Evolutionary conservation across 768 basidiomycete genomes (phyloP), one percentile per base, ranked within the genome.

Genomic region (Thelephora aurantiotincta): DNA sequence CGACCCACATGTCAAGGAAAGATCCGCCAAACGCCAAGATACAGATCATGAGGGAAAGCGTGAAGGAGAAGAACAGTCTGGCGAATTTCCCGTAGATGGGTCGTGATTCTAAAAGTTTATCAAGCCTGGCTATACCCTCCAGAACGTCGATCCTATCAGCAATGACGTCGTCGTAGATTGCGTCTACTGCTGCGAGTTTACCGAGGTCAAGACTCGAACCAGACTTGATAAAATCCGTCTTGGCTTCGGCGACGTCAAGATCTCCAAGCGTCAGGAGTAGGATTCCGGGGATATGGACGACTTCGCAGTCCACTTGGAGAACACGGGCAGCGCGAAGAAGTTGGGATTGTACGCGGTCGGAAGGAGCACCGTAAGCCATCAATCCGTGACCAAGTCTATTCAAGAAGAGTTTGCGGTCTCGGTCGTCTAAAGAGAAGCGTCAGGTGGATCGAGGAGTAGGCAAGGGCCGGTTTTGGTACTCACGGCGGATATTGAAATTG

Each of bases 271-370:
- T 88, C 54, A 82, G 80, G 49, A 93, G 82, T 52, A 87, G 80
- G 51, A 83, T 75, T 18, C 71, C 74, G 18, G 83, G 84, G 13
- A 87, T 65, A 61, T 90, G 84, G 30, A 93, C 82, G 59, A 91
- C 90, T 59, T 91, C 86, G 43, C 85, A 86, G 58, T 88, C 78
- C 48, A 94, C 76, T 55, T 92, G 88, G n/a, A 96, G 77, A 45
- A 92, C 88, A 6, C 79, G 76, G 0, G 90, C 87, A 4, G 87
- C 86, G 9, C 90, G 84, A 35, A 82, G 71, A 43, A 96, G 77
- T 59, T 93, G 91, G 1, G 87, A 81, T 63, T 93, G 90, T 48
- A 96, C 84, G 33, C 92, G 78, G 64, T 96, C 91, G 20, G 87
- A 89, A 0, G 89, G 89, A 14, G 90, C 87, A 11, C 89, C 88